phyloP scores from a whole-genome alignment of 2,329 filamentous ascomycete species.

The Penicillium sp. region DNA sequence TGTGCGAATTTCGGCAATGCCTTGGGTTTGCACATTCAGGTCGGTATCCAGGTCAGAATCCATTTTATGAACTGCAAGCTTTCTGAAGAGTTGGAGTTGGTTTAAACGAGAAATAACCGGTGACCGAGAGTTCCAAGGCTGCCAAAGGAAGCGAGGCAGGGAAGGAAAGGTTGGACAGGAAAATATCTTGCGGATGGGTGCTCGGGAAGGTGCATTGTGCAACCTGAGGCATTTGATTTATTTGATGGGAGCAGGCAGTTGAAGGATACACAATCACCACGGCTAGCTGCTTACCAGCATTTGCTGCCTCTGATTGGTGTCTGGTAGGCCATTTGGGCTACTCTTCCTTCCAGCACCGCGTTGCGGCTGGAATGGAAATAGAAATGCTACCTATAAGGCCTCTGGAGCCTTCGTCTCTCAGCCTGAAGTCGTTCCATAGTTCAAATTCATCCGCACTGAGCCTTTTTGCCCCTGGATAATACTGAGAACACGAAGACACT shows the following conservation, averaged over 20 bases:
- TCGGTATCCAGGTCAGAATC: neutral
- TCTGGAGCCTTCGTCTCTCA: neutral
- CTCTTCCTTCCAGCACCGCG: no score
- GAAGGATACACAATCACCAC: neutral
- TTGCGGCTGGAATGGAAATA: neutral
- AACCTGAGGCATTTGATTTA: neutral
- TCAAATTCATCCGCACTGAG: neutral
- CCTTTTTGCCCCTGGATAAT: neutral
- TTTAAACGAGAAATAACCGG: neutral
- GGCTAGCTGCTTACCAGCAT: no score
- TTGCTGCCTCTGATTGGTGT: no score
- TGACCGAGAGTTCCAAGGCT: no score
- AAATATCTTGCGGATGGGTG: neutral
- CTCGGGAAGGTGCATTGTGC: neutral
- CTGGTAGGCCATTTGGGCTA: no score
- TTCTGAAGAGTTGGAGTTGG: no score
- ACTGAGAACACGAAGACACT: neutral
- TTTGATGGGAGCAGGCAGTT: neutral
- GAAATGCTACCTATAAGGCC: neutral
- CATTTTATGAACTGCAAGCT: neutral
- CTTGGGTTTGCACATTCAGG: neutral
- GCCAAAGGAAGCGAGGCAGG: neutral
- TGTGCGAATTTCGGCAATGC: neutral
- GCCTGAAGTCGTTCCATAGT: neutral
- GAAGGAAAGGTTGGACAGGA: neutral